Conservation (phyloP, 345 rosid species). For the Nasturtium officinale region DNA sequence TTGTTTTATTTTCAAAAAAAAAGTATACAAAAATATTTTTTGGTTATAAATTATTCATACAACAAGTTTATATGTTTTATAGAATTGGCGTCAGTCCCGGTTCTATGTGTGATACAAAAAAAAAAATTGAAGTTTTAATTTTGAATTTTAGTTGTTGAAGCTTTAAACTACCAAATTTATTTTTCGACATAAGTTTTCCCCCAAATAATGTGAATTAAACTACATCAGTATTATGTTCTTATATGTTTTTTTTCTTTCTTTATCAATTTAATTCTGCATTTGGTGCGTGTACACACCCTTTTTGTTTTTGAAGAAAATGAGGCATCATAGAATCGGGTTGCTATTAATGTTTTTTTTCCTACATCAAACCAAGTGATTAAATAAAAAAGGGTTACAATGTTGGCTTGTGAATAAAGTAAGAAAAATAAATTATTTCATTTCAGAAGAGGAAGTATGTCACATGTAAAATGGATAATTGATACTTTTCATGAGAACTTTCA, state of each 20-base stretch:
- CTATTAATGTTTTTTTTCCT: constrained; percentile 24
- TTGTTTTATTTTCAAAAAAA: neutral
- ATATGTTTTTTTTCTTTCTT: neutral
- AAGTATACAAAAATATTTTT: too few species aligned
- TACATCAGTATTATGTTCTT: neutral
- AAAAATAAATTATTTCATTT: constrained; percentile 28
- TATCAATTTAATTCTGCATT: neutral
- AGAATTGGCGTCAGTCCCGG: too few species aligned
- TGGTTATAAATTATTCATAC: neutral
- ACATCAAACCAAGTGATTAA: constrained; percentile 26
- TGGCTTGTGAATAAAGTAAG: constrained; percentile 40
- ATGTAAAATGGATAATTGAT: constrained; percentile 38
- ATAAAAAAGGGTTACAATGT: constrained; percentile 18
- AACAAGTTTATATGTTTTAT: neutral
- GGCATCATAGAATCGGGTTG: constrained; percentile 8
- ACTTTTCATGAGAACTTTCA: constrained; percentile 37
- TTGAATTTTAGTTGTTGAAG: neutral
- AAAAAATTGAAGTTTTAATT: too few species aligned
- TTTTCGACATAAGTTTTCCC: neutral
- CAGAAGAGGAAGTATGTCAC: constrained; percentile 38
- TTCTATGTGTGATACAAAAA: too few species aligned
- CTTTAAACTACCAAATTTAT: too few species aligned
- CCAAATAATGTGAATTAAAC: neutral
- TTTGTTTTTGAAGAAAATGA: constrained; percentile 3
- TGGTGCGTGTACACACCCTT: neutral